A percentile compares a stretch with the other conserved stretches of the same genome.
These are phyloP conservation scores for Globisporangium alternatum DNA, from an alignment of 352 stramenopile genomes.

Conservation along the genomic window DNA sequence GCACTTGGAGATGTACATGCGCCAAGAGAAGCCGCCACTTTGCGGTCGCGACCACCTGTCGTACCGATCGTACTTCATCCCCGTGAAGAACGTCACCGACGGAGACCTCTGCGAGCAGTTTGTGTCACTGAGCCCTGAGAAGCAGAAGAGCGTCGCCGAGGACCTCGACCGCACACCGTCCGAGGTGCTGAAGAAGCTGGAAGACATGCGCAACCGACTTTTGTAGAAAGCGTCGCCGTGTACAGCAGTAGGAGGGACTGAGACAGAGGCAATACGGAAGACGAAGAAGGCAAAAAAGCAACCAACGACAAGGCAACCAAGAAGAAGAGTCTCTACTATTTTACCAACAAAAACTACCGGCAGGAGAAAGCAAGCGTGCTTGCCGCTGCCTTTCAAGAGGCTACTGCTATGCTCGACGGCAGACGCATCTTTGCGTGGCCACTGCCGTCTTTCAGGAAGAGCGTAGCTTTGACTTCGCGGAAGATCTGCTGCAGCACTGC, in stretches of 20 bases:
- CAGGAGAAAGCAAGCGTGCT: not conserved
- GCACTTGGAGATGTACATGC: conserved; percentile 97
- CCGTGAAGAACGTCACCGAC: conserved; percentile 98
- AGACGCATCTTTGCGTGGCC: conserved; percentile 41
- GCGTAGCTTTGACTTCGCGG: conserved; percentile 40
- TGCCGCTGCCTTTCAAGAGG: conserved; percentile 2
- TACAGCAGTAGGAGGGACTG: not conserved
- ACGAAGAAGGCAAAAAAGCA: not conserved
- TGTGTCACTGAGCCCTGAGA: conserved; percentile 87
- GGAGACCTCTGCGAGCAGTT: conserved; percentile 98
- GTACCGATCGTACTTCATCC: conserved; percentile 98
- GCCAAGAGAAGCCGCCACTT: conserved; percentile 89
- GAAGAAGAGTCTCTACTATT: conserved; percentile 11
- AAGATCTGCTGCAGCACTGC: conserved; percentile 72
- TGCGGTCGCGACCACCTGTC: conserved; percentile 95
- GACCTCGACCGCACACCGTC: conserved; percentile 94
- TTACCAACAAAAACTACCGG: conserved; percentile 5
- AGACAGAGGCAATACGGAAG: not conserved
- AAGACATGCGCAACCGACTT: conserved; percentile 96
- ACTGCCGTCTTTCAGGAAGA: conserved; percentile 50
- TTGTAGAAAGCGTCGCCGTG: conserved; percentile 63
- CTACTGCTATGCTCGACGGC: conserved; percentile 17
- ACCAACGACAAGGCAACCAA: not conserved
- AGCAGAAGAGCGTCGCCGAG: conserved; percentile 95
- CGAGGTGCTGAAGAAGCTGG: conserved; percentile 98